phyloP scores from a whole-genome alignment of 306 rosid genomes.

The Cotoneaster glaucophyllus region DNA sequence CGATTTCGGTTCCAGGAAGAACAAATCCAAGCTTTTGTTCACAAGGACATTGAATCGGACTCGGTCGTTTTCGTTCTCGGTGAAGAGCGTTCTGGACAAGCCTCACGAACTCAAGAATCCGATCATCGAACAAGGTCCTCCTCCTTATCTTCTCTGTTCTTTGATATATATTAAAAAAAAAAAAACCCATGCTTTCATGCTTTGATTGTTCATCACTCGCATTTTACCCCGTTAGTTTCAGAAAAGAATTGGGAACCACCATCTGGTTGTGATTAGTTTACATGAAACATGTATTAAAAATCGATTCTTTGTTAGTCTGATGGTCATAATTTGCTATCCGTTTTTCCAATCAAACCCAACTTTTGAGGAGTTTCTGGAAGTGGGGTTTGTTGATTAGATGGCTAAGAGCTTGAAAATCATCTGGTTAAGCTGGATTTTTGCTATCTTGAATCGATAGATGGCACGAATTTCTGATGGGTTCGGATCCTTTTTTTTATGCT shows the following conservation, averaged over 20 bases:
- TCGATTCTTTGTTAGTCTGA: conserved; percentile 2
- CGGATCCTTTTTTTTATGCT: conserved; percentile 39
- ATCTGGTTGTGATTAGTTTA: conserved; percentile 15
- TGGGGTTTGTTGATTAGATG: neutral
- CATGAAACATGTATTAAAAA: conserved; percentile 1
- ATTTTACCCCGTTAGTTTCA: conserved; percentile 21
- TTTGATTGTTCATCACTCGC: neutral
- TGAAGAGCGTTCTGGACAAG: conserved; percentile 49
- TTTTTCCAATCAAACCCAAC: conserved; percentile 1
- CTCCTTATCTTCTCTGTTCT: conserved; percentile 6
- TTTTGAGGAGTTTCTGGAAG: conserved; percentile 4
- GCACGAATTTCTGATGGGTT: conserved; percentile 10
- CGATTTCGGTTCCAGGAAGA: conserved; percentile 24
- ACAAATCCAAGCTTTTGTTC: conserved; percentile 37
- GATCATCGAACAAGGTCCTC: conserved; percentile 41
- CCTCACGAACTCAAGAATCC: conserved; percentile 46
- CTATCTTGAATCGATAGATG: conserved; percentile 8
- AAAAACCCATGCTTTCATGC: neutral
- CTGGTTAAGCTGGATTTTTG: neutral
- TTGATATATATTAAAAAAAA: neutral
- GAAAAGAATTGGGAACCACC: conserved; percentile 27
- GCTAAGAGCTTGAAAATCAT: conserved; percentile 16
- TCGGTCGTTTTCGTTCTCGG: conserved; percentile 27
- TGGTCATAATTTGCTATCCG: conserved; percentile 15
- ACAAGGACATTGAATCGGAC: conserved; percentile 23